Evolutionary conservation across 2,329 filamentous ascomycete genomes (phyloP), one percentile per base, ranked within the genome.

Genomic region (Cadophora gregata): DNA sequence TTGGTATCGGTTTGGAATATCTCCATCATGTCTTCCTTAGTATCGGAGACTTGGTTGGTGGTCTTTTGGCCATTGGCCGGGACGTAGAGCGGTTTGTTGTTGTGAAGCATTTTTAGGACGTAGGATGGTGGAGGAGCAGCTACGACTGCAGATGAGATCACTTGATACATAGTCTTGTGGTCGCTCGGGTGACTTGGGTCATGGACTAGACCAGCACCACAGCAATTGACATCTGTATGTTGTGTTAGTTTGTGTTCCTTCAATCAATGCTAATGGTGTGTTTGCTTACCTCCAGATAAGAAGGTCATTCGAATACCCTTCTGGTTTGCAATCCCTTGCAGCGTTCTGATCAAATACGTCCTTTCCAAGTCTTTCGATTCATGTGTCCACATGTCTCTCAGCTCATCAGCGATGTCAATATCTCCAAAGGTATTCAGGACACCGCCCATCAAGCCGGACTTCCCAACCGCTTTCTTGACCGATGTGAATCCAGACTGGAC

Each of bases 1-100:
- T 90, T 93, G 19, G 96, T 93, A 74, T 99, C 96, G 8, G 90
- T 92, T 75, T 96, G 93, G 85, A 99, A 99, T 72, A 99, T 96
- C 82, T 99, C 96, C 92, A 99, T 97, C 96, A 99, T 99, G 80
- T 99, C 96, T 79, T 99, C 96, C 80, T 99, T 98, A 56, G 96
- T 99, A 78, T 99, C 96, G 1, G 90, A 91, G 1, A 92, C 86
- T 70, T 90, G 86, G 68, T 93, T 88, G 1, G 85, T 90, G 0
- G 91, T 89, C 71, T 87, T 86, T 65, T 93, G 88, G n/a, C 95
- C 95, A 79, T 99, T 99, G 63, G 87, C 85, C 0, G 96, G 96
- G 63, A 99, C 85, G 78, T 97, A 99, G 31, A 98, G 88, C 45
- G 92, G 88, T 79, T 95, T 96, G 81, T 94, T 95, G 83, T 91